A percentile compares a stretch with the other conserved stretches of the same genome.
Evolutionary conservation across 306 rosid species (phyloP).

Genomic region (Lotus japonicus): DNA sequence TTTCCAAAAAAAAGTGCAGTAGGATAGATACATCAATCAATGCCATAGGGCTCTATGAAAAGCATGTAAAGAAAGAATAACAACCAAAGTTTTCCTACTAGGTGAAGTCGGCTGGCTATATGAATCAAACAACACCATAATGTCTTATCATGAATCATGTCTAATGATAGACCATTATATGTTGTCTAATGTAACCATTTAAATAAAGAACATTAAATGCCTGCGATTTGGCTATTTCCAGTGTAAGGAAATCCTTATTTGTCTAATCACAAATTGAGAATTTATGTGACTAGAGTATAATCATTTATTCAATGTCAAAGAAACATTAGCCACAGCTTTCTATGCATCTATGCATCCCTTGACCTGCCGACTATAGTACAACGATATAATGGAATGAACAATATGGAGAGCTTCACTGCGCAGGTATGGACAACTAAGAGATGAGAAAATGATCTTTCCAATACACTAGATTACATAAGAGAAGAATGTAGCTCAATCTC

Average conservation of each 20-base stretch:
- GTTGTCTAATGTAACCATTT: background rate
- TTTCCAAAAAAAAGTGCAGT: background rate
- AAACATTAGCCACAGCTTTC: background rate
- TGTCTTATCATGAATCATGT: too few species aligned
- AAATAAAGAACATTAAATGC: background rate
- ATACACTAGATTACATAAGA: background rate
- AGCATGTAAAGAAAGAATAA: background rate
- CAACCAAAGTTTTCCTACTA: background rate
- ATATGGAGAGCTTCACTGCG: background rate
- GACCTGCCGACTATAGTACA: background rate
- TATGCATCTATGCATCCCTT: background rate
- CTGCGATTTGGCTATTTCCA: background rate
- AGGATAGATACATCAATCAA: background rate
- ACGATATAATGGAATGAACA: background rate
- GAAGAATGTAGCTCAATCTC: conserved; percentile 2
- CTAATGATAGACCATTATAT: too few species aligned
- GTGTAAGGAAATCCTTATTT: background rate
- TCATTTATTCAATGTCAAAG: background rate
- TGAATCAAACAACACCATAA: too few species aligned
- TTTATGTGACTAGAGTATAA: background rate
- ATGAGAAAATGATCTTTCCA: background rate
- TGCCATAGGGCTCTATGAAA: background rate
- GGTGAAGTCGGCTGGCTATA: too few species aligned
- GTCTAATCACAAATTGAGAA: background rate
- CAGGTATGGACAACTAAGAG: background rate